These are phyloP conservation scores for Paecilomyces formosus DNA, from an alignment of 2,329 filamentous ascomycete species.

Conservation along the genomic window DNA sequence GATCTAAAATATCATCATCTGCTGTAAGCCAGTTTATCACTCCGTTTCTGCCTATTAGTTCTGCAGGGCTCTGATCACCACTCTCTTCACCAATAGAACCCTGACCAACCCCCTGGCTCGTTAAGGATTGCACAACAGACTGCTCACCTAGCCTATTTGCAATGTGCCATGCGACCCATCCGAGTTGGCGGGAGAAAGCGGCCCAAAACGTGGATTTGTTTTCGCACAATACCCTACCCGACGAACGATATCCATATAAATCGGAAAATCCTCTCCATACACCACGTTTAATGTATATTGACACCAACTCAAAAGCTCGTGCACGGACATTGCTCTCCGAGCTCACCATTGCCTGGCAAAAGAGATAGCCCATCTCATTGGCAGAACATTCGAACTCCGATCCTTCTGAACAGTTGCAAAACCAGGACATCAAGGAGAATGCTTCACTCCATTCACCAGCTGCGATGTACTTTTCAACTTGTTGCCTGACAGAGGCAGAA, in stretches of 20 bases:
- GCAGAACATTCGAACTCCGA: constrained; percentile 16
- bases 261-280: constrained; percentile 6
- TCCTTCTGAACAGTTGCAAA: constrained; percentile 16
- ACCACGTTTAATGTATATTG: constrained; percentile 7
- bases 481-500: constrained; percentile 5
- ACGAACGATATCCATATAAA: neutral
- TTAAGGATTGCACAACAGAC: neutral
- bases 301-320: constrained; percentile 5
- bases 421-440: constrained; percentile 15
- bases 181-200: constrained; percentile 13
- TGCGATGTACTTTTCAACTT: constrained; percentile 2
- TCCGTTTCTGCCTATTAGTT: neutral
- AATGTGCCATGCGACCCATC: constrained; percentile 18
- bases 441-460: constrained; percentile 13
- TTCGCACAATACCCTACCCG: constrained; percentile 6
- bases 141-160: constrained; percentile 2
- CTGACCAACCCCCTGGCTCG: no score
- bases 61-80: neutral
- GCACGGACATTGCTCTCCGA: constrained; percentile 2
- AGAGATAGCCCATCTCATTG: constrained; percentile 18
- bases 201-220: constrained; percentile 9
- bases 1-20: constrained; percentile 1
- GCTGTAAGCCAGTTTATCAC: constrained; percentile 12
- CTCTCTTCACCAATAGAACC: neutral
- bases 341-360: constrained; percentile 15